Evolutionary conservation across 2,329 filamentous ascomycete species (phyloP).

Genomic region (Lachnellula cervina): DNA sequence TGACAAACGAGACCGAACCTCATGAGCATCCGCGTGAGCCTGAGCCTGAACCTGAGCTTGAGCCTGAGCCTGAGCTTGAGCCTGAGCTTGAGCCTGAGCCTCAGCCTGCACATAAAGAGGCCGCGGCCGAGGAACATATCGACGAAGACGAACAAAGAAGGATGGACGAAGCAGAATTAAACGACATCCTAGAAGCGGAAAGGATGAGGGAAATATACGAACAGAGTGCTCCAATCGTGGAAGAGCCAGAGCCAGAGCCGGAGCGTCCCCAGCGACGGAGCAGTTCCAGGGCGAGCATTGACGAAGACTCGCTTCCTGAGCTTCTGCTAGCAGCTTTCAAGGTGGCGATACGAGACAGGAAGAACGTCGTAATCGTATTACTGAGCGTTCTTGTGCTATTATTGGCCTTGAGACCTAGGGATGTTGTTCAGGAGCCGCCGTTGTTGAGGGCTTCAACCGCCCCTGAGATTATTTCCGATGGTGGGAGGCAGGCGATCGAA

Average conservation of each 20-base stretch:
- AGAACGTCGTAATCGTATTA: constrained; percentile 53
- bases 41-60: constrained; percentile 12
- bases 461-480: not conserved
- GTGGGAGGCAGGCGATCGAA: not conserved
- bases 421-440: not conserved
- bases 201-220: constrained; percentile 51
- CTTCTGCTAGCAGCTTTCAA: constrained; percentile 49
- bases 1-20: constrained; percentile 7
- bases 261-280: constrained; percentile 1
- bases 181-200: constrained; percentile 40
- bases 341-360: constrained; percentile 52
- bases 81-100: constrained; percentile 2
- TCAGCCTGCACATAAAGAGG: constrained; percentile 5
- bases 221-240: not conserved
- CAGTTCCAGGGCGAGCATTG: constrained; percentile 9
- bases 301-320: constrained; percentile 45
- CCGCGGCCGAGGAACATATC: constrained; percentile 42
- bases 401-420: constrained; percentile 36
- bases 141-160: constrained; percentile 21
- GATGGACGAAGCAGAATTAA: constrained; percentile 45
- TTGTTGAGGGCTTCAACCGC: not conserved
- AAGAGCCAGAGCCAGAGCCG: constrained; percentile 1
- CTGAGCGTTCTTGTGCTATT: constrained; percentile 50
- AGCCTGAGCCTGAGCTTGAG: constrained; percentile 15
- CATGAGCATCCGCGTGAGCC: constrained; percentile 11